phyloP scores from a whole-genome alignment of 23 red algal species.

The Cyanidiococcus yangmingshanensis region DNA sequence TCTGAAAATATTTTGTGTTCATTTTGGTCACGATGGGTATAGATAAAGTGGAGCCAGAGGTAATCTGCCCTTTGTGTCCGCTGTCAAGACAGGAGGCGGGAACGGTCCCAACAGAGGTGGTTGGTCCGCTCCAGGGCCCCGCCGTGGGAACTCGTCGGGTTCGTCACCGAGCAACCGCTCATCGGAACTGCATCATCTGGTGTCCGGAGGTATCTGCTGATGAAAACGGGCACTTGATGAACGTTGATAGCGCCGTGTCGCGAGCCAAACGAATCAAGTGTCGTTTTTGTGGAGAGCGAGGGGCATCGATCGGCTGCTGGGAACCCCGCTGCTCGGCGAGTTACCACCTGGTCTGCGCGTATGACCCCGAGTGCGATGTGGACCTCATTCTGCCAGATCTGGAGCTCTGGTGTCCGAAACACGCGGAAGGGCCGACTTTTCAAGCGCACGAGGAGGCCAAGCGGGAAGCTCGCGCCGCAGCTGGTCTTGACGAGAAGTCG shows the following conservation, averaged over 20 bases:
- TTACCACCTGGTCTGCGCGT: slow-evolving; percentile 14
- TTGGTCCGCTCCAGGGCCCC: slow-evolving; percentile 10
- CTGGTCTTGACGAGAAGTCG: no score
- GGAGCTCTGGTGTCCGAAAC: slow-evolving; percentile 14
- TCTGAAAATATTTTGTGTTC: no score
- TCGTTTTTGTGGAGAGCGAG: not conserved
- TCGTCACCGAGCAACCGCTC: not conserved
- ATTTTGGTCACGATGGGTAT: not conserved
- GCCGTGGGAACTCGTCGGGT: slow-evolving; percentile 6
- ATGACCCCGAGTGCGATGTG: slow-evolving; percentile 9
- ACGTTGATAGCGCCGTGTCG: slow-evolving; percentile 5
- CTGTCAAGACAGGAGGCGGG: not conserved
- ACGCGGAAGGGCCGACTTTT: slow-evolving; percentile 1
- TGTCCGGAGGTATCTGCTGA: not conserved
- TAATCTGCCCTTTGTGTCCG: slow-evolving; percentile 8
- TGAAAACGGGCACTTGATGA: slow-evolving; percentile 3
- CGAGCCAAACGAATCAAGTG: slow-evolving; percentile 11
- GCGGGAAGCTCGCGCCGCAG: not conserved
- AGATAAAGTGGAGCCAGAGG: not conserved
- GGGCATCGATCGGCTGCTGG: slow-evolving; percentile 17
- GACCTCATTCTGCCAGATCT: not conserved
- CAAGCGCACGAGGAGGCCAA: slow-evolving; percentile 4
- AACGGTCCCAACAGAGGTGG: not conserved
- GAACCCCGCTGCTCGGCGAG: not conserved
- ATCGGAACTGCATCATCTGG: slow-evolving; percentile 19